These are phyloP conservation scores for Berkeleyomyces basicola DNA, from an alignment of 2,329 filamentous ascomycete species.

Conservation along the genomic window DNA sequence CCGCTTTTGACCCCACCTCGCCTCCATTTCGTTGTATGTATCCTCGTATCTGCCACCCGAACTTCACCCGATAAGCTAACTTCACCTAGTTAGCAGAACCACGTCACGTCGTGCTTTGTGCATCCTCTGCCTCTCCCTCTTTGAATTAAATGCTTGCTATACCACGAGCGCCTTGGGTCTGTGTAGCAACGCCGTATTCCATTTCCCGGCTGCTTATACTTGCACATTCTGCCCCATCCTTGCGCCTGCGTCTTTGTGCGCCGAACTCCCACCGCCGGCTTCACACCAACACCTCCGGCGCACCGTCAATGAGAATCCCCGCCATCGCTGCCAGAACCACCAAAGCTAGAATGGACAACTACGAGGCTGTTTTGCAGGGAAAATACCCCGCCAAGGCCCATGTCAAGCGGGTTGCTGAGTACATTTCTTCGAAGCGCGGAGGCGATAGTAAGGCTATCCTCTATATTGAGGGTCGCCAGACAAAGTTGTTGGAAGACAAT, in stretches of 20 bases:
- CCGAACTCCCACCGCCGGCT: neutral
- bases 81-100: no score
- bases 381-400: constrained; percentile 78
- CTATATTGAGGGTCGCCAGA: constrained; percentile 76
- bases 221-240: neutral
- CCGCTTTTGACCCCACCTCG: neutral
- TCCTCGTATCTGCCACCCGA: neutral
- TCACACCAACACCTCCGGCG: neutral
- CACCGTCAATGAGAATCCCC: constrained; percentile 2
- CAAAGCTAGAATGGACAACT: constrained; percentile 12
- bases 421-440: constrained; percentile 51
- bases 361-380: constrained; percentile 36
- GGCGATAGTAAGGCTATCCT: constrained; percentile 50
- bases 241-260: neutral
- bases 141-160: no score
- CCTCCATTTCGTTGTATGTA: neutral
- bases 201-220: no score
- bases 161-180: no score
- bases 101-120: no score
- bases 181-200: no score
- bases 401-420: constrained; percentile 65
- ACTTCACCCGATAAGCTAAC: neutral
- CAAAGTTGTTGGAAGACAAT: constrained; percentile 72
- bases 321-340: neutral
- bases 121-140: no score